phyloP scores from a whole-genome alignment of 1,284 basidiomycete species.

The Uromyces viciae-fabae region DNA sequence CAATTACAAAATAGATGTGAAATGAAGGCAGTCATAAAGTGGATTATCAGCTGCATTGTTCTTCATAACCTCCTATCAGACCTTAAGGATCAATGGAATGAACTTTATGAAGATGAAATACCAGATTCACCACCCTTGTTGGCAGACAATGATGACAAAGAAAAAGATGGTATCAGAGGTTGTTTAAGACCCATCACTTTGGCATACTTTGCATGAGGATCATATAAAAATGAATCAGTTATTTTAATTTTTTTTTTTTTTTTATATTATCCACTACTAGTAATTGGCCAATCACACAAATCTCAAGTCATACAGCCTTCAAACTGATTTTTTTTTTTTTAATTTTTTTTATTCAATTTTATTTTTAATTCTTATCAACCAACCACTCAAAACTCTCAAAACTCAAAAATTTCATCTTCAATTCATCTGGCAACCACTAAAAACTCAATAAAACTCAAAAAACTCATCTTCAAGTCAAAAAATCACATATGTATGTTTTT shows the following conservation, averaged over 20 bases:
- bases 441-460: too few relatives aligned
- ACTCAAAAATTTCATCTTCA: too few relatives aligned
- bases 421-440: too few relatives aligned
- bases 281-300: too few relatives aligned
- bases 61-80: background rate
- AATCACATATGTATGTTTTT: too few relatives aligned
- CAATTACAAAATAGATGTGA: background rate
- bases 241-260: background rate
- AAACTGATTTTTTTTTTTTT: too few relatives aligned
- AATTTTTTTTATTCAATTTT: too few relatives aligned
- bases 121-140: background rate
- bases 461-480: too few relatives aligned
- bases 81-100: background rate
- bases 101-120: slow-evolving; percentile 7
- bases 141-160: background rate
- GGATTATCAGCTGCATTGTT: background rate
- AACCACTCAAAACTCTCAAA: too few relatives aligned
- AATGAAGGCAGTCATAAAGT: background rate
- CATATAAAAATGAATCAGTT: background rate
- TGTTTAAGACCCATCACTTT: background rate
- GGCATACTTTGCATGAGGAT: background rate
- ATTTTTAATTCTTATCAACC: too few relatives aligned
- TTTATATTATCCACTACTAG: too few relatives aligned
- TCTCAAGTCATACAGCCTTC: too few relatives aligned
- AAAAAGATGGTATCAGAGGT: background rate